Conservation (phyloP, 208 protist genomes). For the Lotmaria passim region DNA sequence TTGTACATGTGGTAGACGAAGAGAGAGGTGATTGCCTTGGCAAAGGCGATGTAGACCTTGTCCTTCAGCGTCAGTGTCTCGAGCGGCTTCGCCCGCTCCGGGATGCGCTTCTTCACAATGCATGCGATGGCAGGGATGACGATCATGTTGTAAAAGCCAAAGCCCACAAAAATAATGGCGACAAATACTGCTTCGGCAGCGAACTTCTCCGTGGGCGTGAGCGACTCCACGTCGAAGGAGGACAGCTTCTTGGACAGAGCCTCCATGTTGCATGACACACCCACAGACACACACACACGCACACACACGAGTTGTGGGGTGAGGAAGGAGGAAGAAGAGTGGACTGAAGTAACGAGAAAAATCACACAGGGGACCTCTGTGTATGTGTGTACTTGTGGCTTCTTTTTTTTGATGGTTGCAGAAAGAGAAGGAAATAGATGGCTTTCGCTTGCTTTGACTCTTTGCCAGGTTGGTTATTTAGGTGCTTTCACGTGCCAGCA, state of each 20-base stretch:
- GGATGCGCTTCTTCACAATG: conserved; percentile 49
- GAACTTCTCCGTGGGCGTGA: conserved; percentile 23
- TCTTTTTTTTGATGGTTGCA: no score
- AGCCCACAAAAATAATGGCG: conserved; percentile 59
- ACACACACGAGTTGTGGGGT: no score
- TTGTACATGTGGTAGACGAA: conserved; percentile 73
- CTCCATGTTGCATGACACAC: conserved; percentile 19
- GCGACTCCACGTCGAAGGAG: conserved; percentile 19
- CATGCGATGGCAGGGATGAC: conserved; percentile 52
- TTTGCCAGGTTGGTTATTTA: no score
- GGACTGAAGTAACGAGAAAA: no score
- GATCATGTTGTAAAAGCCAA: conserved; percentile 62
- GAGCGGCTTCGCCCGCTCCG: conserved; percentile 45
- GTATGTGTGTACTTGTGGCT: no score
- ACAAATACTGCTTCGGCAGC: conserved; percentile 37
- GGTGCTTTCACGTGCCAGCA: no score
- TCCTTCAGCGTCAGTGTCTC: conserved; percentile 52
- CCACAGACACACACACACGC: no score
- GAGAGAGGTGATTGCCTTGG: conserved; percentile 59
- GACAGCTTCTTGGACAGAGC: background rate
- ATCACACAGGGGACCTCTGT: no score
- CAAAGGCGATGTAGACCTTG: conserved; percentile 57
- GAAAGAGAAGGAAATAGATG: no score
- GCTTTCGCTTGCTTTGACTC: no score
- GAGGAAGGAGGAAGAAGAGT: no score